phyloP scores from a whole-genome alignment of 306 rosid genomes.

The Vigna unguiculata region DNA sequence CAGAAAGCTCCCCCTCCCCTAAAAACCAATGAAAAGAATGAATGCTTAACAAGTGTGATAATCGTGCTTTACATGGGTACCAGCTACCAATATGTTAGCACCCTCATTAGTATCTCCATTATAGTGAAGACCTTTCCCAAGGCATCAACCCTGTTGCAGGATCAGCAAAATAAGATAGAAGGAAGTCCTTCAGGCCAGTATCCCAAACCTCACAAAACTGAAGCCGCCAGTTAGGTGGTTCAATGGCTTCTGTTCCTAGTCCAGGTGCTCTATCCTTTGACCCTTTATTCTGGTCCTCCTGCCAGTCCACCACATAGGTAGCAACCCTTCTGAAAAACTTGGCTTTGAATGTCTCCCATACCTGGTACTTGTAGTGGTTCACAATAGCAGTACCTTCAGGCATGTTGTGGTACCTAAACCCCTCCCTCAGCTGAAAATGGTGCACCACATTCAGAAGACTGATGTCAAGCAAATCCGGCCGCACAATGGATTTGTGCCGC shows the following conservation, averaged over 20 bases:
- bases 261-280: conserved; percentile 99
- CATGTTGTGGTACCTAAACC: conserved; percentile 53
- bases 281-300: conserved; percentile 83
- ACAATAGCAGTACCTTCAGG: conserved; percentile 61
- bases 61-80: conserved; percentile 57
- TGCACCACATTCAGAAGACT: conserved; percentile 90
- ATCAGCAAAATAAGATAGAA: conserved; percentile 68
- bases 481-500: conserved; percentile 87
- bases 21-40: conserved; percentile 58
- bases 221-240: conserved; percentile 80
- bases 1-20: conserved; percentile 14
- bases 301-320: conserved; percentile 96
- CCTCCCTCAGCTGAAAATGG: conserved; percentile 77
- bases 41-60: conserved; percentile 55
- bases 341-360: conserved; percentile 84
- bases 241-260: conserved; percentile 85
- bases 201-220: conserved; percentile 96
- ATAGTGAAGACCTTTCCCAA: conserved; percentile 68
- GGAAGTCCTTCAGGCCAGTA: conserved; percentile 77
- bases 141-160: conserved; percentile 77
- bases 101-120: conserved; percentile 44
- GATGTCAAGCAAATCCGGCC: conserved; percentile 68
- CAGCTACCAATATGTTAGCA: conserved; percentile 57
- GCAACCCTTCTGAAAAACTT: conserved; percentile 95
- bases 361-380: conserved; percentile 97